Evolutionary conservation across 2,329 filamentous ascomycete genomes (phyloP).

Genomic region (Hymenoscyphus fraxineus): DNA sequence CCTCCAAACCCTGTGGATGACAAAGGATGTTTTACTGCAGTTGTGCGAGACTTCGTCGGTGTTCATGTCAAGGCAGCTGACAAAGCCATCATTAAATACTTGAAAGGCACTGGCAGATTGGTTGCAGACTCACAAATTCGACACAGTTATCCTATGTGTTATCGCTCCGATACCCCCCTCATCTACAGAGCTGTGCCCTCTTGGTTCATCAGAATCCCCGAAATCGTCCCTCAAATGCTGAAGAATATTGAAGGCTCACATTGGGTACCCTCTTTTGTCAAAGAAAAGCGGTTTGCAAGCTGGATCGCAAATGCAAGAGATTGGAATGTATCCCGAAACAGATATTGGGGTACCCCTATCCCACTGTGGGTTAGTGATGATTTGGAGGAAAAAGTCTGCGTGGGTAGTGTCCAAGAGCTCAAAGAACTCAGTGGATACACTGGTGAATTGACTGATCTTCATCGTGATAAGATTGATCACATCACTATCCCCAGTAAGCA

Average conservation of each 20-base stretch:
- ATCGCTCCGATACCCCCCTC: constrained; percentile 88
- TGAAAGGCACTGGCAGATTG: constrained; percentile 72
- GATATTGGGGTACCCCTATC: constrained; percentile 93
- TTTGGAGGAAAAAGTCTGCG: constrained; percentile 77
- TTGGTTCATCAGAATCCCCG: constrained; percentile 88
- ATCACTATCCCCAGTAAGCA: constrained; percentile 90
- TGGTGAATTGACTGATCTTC: constrained; percentile 79
- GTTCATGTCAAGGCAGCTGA: constrained; percentile 90
- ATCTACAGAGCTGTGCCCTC: constrained; percentile 90
- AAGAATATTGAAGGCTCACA: constrained; percentile 83
- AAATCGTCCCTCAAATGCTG: constrained; percentile 84
- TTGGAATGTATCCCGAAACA: constrained; percentile 92
- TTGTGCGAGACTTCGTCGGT: constrained; percentile 77
- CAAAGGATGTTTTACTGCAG: constrained; percentile 70
- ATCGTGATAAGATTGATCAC: constrained; percentile 87
- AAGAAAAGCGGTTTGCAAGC: constrained; percentile 84
- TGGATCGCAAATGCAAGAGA: constrained; percentile 91
- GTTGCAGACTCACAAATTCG: constrained; percentile 82
- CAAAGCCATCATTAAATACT: constrained; percentile 85
- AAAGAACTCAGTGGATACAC: constrained; percentile 81
- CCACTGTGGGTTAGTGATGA: constrained; percentile 92
- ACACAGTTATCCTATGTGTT: constrained; percentile 92
- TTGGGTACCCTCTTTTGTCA: constrained; percentile 88
- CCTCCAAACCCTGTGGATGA: constrained; percentile 94
- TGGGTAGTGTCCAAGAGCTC: constrained; percentile 81